Percentiles rank a stretch among this genome's conserved stretches.
phyloP scores from a whole-genome alignment of 2,329 filamentous ascomycete genomes.

The Aspergillus aculeatinus region DNA sequence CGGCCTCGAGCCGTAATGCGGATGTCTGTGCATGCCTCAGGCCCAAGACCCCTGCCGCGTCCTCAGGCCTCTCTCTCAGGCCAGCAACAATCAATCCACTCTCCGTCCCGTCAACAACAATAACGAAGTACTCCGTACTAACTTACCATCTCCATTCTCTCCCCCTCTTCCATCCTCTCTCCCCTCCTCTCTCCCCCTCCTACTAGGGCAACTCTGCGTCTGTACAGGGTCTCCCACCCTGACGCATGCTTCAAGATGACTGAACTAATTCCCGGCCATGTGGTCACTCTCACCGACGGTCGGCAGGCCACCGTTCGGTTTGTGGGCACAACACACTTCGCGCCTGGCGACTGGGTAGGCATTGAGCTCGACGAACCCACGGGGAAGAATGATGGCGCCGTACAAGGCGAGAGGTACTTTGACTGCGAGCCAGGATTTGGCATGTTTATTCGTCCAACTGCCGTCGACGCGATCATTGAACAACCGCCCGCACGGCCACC shows the following conservation, averaged over 20 bases:
- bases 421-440: conserved; percentile 68
- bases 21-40: background rate
- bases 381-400: conserved; percentile 92
- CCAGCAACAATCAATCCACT: conserved; percentile 29
- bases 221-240: conserved; percentile 11
- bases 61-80: conserved; percentile 46
- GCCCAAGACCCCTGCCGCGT: background rate
- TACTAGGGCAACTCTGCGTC: conserved; percentile 10
- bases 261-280: conserved; percentile 60
- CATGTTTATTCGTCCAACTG: conserved; percentile 82
- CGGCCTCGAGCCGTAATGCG: background rate
- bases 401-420: conserved; percentile 86
- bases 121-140: background rate
- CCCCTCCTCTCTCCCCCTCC: conserved; percentile 11
- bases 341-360: conserved; percentile 81
- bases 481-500: conserved; percentile 32
- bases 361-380: conserved; percentile 78
- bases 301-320: conserved; percentile 77
- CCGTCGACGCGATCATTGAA: conserved; percentile 57
- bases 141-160: conserved; percentile 13
- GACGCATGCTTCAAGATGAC: conserved; percentile 29
- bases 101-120: background rate
- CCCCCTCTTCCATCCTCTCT: conserved; percentile 18
- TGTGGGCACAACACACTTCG: conserved; percentile 75
- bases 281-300: conserved; percentile 75